Evolutionary conservation across 805 yeast species (phyloP), one percentile per base, ranked within the genome.

Genomic region (Metschnikowia anglica): DNA sequence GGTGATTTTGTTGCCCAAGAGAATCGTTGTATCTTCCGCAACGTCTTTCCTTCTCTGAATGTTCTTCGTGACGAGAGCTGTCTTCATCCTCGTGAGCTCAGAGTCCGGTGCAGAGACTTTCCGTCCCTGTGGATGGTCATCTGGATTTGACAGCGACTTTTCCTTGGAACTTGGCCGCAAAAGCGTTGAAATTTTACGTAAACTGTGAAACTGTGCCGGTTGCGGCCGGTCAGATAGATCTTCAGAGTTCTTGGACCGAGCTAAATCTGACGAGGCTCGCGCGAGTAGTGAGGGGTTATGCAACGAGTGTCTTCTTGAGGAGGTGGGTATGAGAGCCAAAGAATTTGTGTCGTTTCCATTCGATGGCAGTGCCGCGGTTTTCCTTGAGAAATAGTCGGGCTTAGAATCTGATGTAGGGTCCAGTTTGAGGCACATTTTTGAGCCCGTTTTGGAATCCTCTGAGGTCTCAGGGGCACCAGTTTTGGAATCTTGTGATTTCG

Each of bases 1-100:
- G 49, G 84, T 77, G 29, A 88, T 90, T 53, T 83, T 83, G 49
- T 86, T 85, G 3, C 95, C 95, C 10, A 86, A 82, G 33, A 83
- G 62, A 3, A 83, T 90, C 35, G 62, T 59, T 41, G 77, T 82
- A 48, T 79, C 85, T 37, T 76, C 79, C 17, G 63, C 47, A 30
- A 64, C 59, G 12, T 69, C 70, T 44, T 57, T 63, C 34, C 70
- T 62, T 49, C 67, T 72, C 47, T 69, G 73, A 50, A 63, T 43
- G 49, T 63, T 62, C 28, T 80, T 66, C 46, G 73, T 75, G 6
- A 63, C 62, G 12, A 79, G 61, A 0, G 80, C 68, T 39, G 69
- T 67, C 48, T 81, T 64, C 78, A 78, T 72, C 46, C 76, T 70
- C 43, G 68, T 64, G 24, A 77, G 66, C 53, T 80, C 85, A 11